Evolutionary conservation across 306 rosid species (phyloP).

Genomic region (Sindora glabra): DNA sequence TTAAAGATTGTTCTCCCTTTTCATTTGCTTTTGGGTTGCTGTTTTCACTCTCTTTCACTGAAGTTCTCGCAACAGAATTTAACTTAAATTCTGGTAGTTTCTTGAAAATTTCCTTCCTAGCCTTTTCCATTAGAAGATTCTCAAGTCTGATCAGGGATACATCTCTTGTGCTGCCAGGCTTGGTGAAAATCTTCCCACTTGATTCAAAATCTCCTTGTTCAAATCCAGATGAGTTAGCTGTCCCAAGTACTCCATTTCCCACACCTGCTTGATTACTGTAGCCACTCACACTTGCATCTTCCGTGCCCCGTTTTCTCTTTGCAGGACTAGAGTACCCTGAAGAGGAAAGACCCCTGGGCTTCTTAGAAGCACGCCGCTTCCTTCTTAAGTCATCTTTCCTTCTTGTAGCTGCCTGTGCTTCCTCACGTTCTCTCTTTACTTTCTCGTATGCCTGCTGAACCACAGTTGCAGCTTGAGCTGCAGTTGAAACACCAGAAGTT

Average conservation of each 20-base stretch:
- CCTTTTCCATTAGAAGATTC: constrained; percentile 43
- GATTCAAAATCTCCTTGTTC: constrained; percentile 13
- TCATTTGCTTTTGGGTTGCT: constrained; percentile 1
- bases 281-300: constrained; percentile 31
- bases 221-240: constrained; percentile 18
- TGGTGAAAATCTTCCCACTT: constrained; percentile 20
- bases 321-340: constrained; percentile 34
- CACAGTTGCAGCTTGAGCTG: constrained; percentile 79
- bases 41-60: constrained; percentile 13
- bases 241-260: constrained; percentile 34
- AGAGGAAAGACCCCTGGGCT: constrained; percentile 23
- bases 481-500: constrained; percentile 55
- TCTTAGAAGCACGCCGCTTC: constrained; percentile 58
- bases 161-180: constrained; percentile 20
- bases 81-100: constrained; percentile 37
- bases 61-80: constrained; percentile 20
- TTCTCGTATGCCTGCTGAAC: constrained; percentile 90
- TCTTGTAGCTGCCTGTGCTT: constrained; percentile 71
- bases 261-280: constrained; percentile 31
- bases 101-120: constrained; percentile 51
- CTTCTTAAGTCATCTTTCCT: constrained; percentile 44
- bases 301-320: constrained; percentile 61
- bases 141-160: constrained; percentile 35
- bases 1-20: no score
- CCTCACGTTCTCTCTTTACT: constrained; percentile 89